Evolutionary conservation across 2,329 filamentous ascomycete species (phyloP).

Genomic region (Epichloe glyceriae): DNA sequence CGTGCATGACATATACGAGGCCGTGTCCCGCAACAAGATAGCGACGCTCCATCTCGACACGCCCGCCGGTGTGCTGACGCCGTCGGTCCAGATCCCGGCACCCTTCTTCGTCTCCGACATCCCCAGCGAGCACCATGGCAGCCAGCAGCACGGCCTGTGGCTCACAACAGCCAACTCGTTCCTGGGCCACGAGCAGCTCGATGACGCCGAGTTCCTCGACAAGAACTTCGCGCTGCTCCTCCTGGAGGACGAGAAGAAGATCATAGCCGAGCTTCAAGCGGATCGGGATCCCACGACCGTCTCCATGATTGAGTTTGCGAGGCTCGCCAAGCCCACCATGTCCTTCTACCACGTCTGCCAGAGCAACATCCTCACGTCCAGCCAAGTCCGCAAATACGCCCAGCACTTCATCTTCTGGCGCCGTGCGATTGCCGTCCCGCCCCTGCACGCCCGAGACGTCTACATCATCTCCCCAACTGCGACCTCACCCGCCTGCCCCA

Average conservation of each 20-base stretch:
- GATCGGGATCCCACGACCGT: constrained; percentile 65
- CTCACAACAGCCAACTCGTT: constrained; percentile 76
- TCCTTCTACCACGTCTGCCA: constrained; percentile 61
- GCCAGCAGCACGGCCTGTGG: constrained; percentile 65
- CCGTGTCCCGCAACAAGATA: constrained; percentile 73
- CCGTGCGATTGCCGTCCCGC: constrained; percentile 79
- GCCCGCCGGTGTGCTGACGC: constrained; percentile 41
- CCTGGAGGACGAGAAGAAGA: constrained; percentile 66
- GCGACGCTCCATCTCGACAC: constrained; percentile 69
- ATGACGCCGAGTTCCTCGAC: constrained; percentile 57
- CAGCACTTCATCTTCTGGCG: constrained; percentile 95
- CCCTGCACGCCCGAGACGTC: constrained; percentile 75
- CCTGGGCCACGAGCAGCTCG: constrained; percentile 51
- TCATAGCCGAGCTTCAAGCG: constrained; percentile 60
- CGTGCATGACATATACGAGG: constrained; percentile 69
- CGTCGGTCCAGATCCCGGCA: constrained; percentile 51
- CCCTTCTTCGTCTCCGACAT: constrained; percentile 62
- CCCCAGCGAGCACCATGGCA: constrained; percentile 52
- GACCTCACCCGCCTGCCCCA: constrained; percentile 58
- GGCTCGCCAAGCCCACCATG: constrained; percentile 55
- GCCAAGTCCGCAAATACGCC: constrained; percentile 75
- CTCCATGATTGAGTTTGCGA: constrained; percentile 70
- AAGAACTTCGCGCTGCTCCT: constrained; percentile 81
- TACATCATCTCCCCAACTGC: constrained; percentile 86
- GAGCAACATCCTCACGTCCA: constrained; percentile 58